Base-by-base conservation (phyloP, 441 rosid genomes). In the Euphorbia schlechtendalii region DNA sequence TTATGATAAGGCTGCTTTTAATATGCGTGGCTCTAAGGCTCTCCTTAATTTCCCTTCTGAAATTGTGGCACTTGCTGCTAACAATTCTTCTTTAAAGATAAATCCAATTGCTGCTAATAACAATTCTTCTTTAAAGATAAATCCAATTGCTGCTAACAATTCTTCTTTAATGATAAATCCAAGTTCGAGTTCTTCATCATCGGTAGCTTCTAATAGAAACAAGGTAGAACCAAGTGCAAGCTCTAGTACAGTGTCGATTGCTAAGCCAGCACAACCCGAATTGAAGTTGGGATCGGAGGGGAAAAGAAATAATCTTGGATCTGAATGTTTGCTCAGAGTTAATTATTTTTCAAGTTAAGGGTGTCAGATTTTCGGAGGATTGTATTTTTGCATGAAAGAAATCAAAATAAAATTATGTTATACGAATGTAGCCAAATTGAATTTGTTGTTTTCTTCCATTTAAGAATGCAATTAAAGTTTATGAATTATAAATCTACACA, bases 1-100 rank as follows among this genome's bases (percentile, higher is more conserved):
- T 0, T 86, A 86, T 22, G 92, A 86, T 48, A 72, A 71, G 59
- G 89, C 89, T 1, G 92, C 89, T 64, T 82, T 84, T 57, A 59
- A 9, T 66, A 84, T 86, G 89, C 83, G 92, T 7, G 92, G 92
- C 0, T 56, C 84, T 12, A 86, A 82, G 81, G 92, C 92, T 13
- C 67, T 82, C 57, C 86, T 86, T 14, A 86, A 86, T 67, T 84
- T 86, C 41, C 92, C 89, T 0, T 69, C 80, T 7, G 78, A 84
- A 59, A 45, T 76, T 12, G 80, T 73, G 71, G 77, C 56, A 0
- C 21, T 48, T 0, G 72, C 80, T 2, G 48, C 83, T 12, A 9
- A 71, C 14, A 27, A 46, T 14, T 56, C 82, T 12, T n/a, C 48
- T 20, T 66, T 62, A 28, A 58, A 45, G n/a, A n/a, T n/a, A n/a